Evolutionary conservation across 1,284 basidiomycete genomes (phyloP).

Genomic region (Cronartium quercuum): DNA sequence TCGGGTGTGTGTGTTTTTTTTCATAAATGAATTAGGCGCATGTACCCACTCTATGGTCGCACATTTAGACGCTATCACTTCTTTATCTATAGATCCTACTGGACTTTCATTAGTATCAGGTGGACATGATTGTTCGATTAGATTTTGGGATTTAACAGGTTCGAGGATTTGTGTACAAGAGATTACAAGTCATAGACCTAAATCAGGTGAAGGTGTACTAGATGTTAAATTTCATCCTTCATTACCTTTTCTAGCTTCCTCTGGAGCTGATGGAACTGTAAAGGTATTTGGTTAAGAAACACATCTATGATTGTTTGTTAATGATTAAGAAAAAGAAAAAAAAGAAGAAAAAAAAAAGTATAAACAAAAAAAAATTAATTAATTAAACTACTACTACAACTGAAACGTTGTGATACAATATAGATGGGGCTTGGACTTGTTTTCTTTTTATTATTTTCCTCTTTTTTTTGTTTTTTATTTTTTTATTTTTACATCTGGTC

Average conservation of each 20-base stretch:
- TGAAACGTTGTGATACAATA: too few species aligned
- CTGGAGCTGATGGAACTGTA: slow-evolving; percentile 89
- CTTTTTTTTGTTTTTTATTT: background rate
- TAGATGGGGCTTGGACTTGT: background rate
- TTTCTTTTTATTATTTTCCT: background rate
- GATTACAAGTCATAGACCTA: slow-evolving; percentile 69
- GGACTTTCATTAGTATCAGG: slow-evolving; percentile 82
- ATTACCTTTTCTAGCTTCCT: slow-evolving; percentile 79
- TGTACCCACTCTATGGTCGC: slow-evolving; percentile 83
- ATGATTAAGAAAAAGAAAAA: background rate
- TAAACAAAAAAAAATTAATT: background rate
- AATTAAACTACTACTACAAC: background rate
- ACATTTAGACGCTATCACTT: slow-evolving; percentile 84
- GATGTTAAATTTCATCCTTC: slow-evolving; percentile 54
- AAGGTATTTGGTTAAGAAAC: slow-evolving; percentile 59
- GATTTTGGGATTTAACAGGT: slow-evolving; percentile 90
- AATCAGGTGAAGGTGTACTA: slow-evolving; percentile 85
- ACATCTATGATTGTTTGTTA: background rate
- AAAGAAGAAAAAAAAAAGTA: background rate
- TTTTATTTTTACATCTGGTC: too few species aligned
- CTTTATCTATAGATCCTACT: slow-evolving; percentile 76
- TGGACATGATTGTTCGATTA: slow-evolving; percentile 85
- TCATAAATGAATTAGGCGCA: slow-evolving; percentile 55
- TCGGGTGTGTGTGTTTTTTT: background rate
- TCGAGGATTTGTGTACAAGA: slow-evolving; percentile 71